These are phyloP conservation scores for Viola odorata DNA, from an alignment of 345 rosid genomes.

Conservation along the genomic window DNA sequence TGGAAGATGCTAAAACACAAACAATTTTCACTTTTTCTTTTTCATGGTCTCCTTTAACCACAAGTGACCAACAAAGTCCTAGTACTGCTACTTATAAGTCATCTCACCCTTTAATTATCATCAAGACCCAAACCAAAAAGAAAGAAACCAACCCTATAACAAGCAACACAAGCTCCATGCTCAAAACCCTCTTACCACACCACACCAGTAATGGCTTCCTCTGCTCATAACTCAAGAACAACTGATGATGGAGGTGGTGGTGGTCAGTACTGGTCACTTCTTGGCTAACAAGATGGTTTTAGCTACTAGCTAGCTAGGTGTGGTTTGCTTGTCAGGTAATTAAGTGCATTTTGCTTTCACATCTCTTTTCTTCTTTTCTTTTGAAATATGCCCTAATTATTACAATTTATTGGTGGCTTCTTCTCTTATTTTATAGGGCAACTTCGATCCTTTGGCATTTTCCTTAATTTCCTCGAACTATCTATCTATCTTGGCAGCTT, in stretches of 20 bases:
- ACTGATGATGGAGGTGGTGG: not conserved
- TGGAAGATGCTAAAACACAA: constrained; percentile 46
- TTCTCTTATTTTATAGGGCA: constrained; percentile 40
- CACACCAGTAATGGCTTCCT: constrained; percentile 2
- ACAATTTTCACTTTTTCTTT: constrained; percentile 1
- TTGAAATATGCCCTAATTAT: not conserved
- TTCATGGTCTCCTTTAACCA: constrained; percentile 12
- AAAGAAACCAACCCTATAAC: constrained; percentile 12
- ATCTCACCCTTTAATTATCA: constrained; percentile 30
- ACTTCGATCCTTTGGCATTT: constrained; percentile 62
- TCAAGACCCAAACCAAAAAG: constrained; percentile 12
- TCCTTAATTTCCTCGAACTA: constrained; percentile 10
- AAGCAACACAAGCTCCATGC: constrained; percentile 7
- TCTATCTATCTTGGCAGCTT: not conserved
- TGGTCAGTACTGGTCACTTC: not conserved
- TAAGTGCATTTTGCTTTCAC: no score
- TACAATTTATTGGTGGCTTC: constrained; percentile 2
- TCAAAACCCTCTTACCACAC: constrained; percentile 28
- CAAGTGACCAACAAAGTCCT: constrained; percentile 17
- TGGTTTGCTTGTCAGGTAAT: not conserved
- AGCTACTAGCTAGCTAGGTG: not conserved
- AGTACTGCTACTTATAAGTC: constrained; percentile 25
- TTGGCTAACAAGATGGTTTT: not conserved
- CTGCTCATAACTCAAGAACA: not conserved
- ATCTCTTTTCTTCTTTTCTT: not conserved